phyloP scores from a whole-genome alignment of 1,284 basidiomycete genomes.

The Coriolopsis trogii region DNA sequence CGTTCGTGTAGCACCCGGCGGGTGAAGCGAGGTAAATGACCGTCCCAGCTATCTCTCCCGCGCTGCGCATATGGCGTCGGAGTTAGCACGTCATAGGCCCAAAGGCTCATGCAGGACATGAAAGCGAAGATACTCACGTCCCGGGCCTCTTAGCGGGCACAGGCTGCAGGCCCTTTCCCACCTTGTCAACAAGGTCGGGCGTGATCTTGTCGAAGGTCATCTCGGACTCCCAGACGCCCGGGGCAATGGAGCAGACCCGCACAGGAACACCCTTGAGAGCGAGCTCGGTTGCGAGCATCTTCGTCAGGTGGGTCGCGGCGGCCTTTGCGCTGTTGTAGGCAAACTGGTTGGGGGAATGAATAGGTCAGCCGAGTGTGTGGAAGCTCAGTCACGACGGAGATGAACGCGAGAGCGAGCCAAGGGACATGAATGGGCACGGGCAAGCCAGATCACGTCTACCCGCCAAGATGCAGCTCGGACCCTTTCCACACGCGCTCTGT shows the following conservation, averaged over 20 bases:
- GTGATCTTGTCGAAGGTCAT: conserved; percentile 64
- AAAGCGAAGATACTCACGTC: conserved; percentile 54
- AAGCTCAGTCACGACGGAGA: too few species aligned
- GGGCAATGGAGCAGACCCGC: conserved; percentile 73
- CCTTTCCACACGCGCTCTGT: too few species aligned
- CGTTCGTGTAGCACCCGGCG: conserved; percentile 72
- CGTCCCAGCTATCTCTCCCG: conserved; percentile 73
- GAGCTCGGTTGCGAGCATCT: conserved; percentile 75
- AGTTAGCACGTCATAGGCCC: background rate
- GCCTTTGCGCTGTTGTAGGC: conserved; percentile 81
- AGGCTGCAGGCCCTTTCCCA: conserved; percentile 57
- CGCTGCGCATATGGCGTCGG: conserved; percentile 40
- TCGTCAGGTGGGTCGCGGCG: conserved; percentile 72
- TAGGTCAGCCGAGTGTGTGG: background rate
- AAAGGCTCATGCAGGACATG: background rate
- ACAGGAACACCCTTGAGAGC: conserved; percentile 68
- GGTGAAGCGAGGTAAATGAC: conserved; percentile 72
- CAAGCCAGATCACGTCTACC: too few species aligned
- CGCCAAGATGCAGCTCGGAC: too few species aligned
- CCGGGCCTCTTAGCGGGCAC: conserved; percentile 67
- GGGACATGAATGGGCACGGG: too few species aligned
- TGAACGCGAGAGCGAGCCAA: too few species aligned
- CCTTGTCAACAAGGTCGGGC: conserved; percentile 48
- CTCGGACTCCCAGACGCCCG: conserved; percentile 75
- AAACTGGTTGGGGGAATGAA: conserved; percentile 50